These are phyloP conservation scores for Mortierella sp. DNA, from an alignment of 371 early-diverging fungal species.

Conservation along the genomic window DNA sequence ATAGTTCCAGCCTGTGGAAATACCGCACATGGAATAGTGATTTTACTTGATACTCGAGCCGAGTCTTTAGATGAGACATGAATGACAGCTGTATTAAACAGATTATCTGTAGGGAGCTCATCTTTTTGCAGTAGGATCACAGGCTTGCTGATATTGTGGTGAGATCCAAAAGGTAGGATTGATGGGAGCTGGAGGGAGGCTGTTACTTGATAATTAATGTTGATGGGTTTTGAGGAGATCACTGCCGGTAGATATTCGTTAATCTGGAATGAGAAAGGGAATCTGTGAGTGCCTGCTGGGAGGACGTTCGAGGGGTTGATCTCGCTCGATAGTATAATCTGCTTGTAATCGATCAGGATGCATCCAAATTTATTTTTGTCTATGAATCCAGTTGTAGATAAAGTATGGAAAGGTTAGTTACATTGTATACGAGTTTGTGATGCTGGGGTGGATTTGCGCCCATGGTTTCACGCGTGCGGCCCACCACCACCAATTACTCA, in stretches of 20 bases:
- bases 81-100: conserved; percentile 27
- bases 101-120: conserved; percentile 27
- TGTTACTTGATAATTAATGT: conserved; percentile 34
- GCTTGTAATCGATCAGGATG: conserved; percentile 31
- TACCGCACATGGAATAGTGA: conserved; percentile 40
- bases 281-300: conserved; percentile 29
- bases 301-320: conserved; percentile 18
- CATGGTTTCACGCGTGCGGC: too few species aligned
- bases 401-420: not conserved
- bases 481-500: too few species aligned
- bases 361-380: conserved; percentile 36
- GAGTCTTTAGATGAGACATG: conserved; percentile 14
- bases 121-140: conserved; percentile 40
- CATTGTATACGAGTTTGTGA: not conserved
- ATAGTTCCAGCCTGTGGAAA: conserved; percentile 39
- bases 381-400: not conserved
- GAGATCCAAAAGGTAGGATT: conserved; percentile 33
- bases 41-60: conserved; percentile 21
- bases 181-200: conserved; percentile 35
- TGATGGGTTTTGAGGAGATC: conserved; percentile 25
- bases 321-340: conserved; percentile 8
- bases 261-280: conserved; percentile 41
- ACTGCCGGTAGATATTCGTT: conserved; percentile 27
- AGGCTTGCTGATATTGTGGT: conserved; percentile 14
- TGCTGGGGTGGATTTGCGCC: too few species aligned